phyloP scores from a whole-genome alignment of 1,284 basidiomycete genomes.

The Lentinula novae-zelandiae region DNA sequence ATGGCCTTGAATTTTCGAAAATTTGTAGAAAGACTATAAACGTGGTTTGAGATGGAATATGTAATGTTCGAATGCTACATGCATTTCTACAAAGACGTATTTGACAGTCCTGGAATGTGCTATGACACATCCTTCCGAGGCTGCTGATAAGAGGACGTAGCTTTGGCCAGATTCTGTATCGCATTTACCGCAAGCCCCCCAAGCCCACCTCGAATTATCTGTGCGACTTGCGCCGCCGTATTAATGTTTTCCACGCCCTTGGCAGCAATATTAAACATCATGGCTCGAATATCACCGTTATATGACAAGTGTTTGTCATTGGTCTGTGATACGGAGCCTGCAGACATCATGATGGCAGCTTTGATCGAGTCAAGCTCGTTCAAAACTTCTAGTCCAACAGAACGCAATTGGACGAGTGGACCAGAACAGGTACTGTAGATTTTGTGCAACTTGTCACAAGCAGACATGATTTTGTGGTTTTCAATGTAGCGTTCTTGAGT shows the following conservation, averaged over 20 bases:
- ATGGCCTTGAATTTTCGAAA: too few species aligned
- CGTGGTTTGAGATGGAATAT: too few species aligned
- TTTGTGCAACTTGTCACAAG: slow-evolving; percentile 86
- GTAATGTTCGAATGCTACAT: too few species aligned
- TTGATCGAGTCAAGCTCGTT: slow-evolving; percentile 87
- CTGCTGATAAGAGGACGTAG: neutral
- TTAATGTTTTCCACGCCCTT: slow-evolving; percentile 15
- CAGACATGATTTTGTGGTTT: slow-evolving; percentile 83
- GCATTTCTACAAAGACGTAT: too few species aligned
- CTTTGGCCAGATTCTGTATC: neutral
- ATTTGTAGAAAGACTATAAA: too few species aligned
- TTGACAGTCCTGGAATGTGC: neutral
- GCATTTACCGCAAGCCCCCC: neutral
- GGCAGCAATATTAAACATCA: slow-evolving; percentile 17
- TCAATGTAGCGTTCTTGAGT: slow-evolving; percentile 76
- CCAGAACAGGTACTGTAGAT: slow-evolving; percentile 67
- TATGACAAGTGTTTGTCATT: neutral
- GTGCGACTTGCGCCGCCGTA: slow-evolving; percentile 15
- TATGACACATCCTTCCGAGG: neutral
- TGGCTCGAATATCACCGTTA: slow-evolving; percentile 5
- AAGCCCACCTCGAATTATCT: neutral
- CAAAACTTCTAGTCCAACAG: slow-evolving; percentile 84
- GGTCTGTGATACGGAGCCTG: slow-evolving; percentile 46
- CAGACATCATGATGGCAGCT: slow-evolving; percentile 76
- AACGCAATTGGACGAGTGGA: slow-evolving; percentile 82